phyloP scores from a whole-genome alignment of 2,329 filamentous ascomycete genomes.

The Fusarium sterilihyphosum region DNA sequence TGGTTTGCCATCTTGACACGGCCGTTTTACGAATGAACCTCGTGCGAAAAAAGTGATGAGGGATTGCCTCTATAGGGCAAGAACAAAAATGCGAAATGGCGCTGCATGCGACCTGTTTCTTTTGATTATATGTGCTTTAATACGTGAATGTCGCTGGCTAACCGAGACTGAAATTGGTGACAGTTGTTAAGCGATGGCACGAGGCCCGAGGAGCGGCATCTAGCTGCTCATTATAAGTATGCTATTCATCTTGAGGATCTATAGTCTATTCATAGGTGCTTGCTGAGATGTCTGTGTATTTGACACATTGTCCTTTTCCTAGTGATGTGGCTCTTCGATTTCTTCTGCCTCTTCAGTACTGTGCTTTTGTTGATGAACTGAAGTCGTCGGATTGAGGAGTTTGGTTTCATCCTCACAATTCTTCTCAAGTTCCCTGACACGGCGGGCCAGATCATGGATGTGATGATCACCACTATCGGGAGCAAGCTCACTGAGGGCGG shows the following conservation, averaged over 20 bases:
- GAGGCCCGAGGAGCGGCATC: background rate
- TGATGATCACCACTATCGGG: conserved; percentile 84
- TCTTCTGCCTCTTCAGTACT: conserved; percentile 46
- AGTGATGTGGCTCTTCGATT: conserved; percentile 38
- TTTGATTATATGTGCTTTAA: background rate
- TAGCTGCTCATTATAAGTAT: conserved; percentile 2
- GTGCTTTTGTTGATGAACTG: conserved; percentile 34
- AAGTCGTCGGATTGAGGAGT: conserved; percentile 10
- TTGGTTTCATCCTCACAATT: conserved; percentile 17
- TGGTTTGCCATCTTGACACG: conserved; percentile 41
- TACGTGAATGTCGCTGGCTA: background rate
- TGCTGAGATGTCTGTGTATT: background rate
- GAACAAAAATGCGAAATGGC: conserved; percentile 27
- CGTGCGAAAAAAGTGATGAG: conserved; percentile 30
- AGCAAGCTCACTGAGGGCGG: conserved; percentile 76
- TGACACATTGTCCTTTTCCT: background rate
- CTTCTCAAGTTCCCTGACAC: conserved; percentile 70
- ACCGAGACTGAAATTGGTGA: background rate
- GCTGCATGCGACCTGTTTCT: conserved; percentile 22
- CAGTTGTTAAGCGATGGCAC: background rate
- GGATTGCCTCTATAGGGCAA: conserved; percentile 14
- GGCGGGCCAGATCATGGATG: conserved; percentile 80
- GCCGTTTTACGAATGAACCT: conserved; percentile 43
- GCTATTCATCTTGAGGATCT: background rate
- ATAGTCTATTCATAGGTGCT: background rate